phyloP scores from a whole-genome alignment of 371 early-diverging fungal species.

The Rhizomucor miehei region DNA sequence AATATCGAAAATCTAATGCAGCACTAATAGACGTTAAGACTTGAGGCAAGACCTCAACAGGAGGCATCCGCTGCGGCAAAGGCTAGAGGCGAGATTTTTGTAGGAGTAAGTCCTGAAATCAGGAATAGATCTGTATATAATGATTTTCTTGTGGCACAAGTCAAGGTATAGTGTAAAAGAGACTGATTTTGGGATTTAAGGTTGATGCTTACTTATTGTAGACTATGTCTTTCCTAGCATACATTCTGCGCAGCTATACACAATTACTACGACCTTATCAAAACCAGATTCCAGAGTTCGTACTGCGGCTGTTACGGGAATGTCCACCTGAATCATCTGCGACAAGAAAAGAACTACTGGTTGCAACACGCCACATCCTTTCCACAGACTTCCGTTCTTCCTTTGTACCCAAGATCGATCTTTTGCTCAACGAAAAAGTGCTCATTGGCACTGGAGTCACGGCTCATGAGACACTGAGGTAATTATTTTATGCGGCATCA shows the following conservation, averaged over 20 bases:
- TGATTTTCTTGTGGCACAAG: constrained; percentile 88
- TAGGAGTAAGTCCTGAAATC: constrained; percentile 81
- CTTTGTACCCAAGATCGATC: constrained; percentile 87
- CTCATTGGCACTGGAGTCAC: constrained; percentile 93
- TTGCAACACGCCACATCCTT: constrained; percentile 93
- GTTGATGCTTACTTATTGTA: constrained; percentile 21
- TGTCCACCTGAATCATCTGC: constrained; percentile 94
- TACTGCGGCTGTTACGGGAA: constrained; percentile 82
- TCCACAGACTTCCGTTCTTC: constrained; percentile 86
- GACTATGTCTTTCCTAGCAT: constrained; percentile 96
- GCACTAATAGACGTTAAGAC: constrained; percentile 55
- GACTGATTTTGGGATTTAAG: neutral
- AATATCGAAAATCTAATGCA: neutral
- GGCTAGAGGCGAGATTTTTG: constrained; percentile 66
- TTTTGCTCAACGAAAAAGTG: constrained; percentile 87
- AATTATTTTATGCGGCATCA: too few relatives aligned
- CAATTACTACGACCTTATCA: constrained; percentile 69
- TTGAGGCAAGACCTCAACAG: constrained; percentile 79
- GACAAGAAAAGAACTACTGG: constrained; percentile 93
- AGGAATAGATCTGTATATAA: constrained; percentile 69
- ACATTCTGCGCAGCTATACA: constrained; percentile 83
- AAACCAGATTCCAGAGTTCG: constrained; percentile 82
- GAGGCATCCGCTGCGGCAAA: constrained; percentile 71
- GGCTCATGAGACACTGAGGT: constrained; percentile 85
- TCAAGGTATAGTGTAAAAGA: constrained; percentile 58